Evolutionary conservation across 108 stramenopile species (phyloP).

Genomic region (Parietichytrium sp.): DNA sequence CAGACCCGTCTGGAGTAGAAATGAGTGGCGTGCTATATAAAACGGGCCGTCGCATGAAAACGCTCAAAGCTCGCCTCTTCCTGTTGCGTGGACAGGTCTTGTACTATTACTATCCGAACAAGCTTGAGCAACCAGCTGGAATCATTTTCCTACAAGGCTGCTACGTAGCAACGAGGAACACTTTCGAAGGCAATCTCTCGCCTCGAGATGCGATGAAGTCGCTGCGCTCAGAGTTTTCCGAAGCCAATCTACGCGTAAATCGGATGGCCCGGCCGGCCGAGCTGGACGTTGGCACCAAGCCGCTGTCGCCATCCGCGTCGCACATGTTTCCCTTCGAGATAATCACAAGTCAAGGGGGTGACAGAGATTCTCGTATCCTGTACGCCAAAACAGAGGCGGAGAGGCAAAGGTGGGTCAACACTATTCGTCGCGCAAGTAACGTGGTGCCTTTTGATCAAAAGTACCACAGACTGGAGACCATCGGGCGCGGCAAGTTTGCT

Average conservation of each 20-base stretch:
- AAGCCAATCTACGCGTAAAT: neutral
- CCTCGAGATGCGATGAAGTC: no score
- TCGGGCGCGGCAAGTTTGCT: conserved; percentile 51
- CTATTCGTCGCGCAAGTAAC: conserved; percentile 46
- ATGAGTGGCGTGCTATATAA: conserved; percentile 55
- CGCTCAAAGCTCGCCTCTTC: conserved; percentile 53
- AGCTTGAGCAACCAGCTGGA: conserved; percentile 50
- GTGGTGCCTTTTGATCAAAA: conserved; percentile 50
- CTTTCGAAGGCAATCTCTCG: neutral
- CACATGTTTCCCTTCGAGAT: conserved; percentile 37
- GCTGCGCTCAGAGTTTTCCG: conserved; percentile 24
- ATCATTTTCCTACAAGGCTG: conserved; percentile 59
- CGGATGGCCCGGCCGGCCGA: conserved; percentile 22
- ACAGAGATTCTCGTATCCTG: conserved; percentile 17
- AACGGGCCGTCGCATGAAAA: conserved; percentile 44
- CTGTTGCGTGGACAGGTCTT: conserved; percentile 55
- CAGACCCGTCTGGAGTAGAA: conserved; percentile 33
- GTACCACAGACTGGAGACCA: conserved; percentile 39
- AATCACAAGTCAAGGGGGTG: conserved; percentile 26
- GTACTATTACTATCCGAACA: conserved; percentile 56
- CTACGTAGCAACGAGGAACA: conserved; percentile 47
- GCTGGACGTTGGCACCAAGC: neutral
- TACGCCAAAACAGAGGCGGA: conserved; percentile 44
- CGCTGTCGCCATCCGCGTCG: neutral
- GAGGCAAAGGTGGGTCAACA: conserved; percentile 52